Conservation (phyloP, 192 early-diverging fungal species). For the Dimargaris verticillata region DNA sequence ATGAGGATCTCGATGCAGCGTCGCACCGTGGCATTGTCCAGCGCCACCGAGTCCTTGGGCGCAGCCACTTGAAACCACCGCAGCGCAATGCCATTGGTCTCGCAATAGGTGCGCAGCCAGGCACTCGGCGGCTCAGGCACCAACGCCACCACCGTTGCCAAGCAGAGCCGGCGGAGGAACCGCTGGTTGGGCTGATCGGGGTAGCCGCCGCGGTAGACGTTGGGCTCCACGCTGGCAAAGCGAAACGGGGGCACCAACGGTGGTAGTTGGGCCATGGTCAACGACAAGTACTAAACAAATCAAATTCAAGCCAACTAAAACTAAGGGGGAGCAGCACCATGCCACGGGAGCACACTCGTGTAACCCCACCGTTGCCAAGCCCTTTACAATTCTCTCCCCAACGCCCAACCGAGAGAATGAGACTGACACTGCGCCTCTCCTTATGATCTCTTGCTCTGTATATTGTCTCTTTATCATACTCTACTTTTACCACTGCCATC, state of each 20-base stretch:
- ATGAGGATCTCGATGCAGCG: constrained; percentile 57
- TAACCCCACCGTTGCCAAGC: too few relatives aligned
- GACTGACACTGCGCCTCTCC: too few relatives aligned
- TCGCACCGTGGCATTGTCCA: constrained; percentile 56
- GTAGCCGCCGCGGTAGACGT: constrained; percentile 75
- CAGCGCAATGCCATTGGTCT: constrained; percentile 37
- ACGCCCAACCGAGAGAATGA: too few relatives aligned
- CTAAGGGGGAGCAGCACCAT: too few relatives aligned
- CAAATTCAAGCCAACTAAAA: too few relatives aligned
- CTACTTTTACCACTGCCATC: too few relatives aligned
- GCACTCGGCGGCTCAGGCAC: constrained; percentile 53
- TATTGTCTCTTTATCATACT: too few relatives aligned
- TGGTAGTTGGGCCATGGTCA: constrained; percentile 13
- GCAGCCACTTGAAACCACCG: constrained; percentile 60
- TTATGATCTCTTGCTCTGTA: too few relatives aligned
- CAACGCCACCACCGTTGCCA: constrained; percentile 75
- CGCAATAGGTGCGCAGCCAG: constrained; percentile 44
- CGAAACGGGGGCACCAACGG: constrained; percentile 65
- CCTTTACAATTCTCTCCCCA: too few relatives aligned
- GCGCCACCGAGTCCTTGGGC: constrained; percentile 74
- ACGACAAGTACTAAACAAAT: neutral
- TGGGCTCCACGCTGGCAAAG: constrained; percentile 68
- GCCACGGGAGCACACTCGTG: too few relatives aligned
- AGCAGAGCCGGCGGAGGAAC: constrained; percentile 62
- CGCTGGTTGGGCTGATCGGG: constrained; percentile 72